A percentile compares a stretch with the other conserved stretches of the same genome.
phyloP scores from a whole-genome alignment of 31 red algal species.

The Endocladia muricata region DNA sequence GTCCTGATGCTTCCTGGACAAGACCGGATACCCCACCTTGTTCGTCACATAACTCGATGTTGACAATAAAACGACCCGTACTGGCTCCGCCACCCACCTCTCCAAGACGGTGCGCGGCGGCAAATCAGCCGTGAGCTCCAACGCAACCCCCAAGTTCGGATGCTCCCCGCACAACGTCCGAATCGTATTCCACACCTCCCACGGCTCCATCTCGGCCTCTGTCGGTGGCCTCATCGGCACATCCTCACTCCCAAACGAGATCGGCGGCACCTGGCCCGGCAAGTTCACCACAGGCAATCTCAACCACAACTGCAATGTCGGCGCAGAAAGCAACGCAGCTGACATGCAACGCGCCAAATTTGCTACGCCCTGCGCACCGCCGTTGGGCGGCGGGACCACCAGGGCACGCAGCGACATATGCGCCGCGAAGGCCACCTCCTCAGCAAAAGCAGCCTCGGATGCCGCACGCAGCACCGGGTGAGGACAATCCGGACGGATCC shows the following conservation, averaged over 20 bases:
- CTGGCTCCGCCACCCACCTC: conserved; percentile 84
- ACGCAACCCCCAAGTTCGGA: conserved; percentile 68
- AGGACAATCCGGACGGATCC: conserved; percentile 63
- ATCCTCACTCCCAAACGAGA: conserved; percentile 45
- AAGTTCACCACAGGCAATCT: conserved; percentile 67
- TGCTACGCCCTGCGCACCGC: conserved; percentile 55
- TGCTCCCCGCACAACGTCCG: conserved; percentile 84
- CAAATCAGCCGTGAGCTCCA: conserved; percentile 75
- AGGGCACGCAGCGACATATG: conserved; percentile 76
- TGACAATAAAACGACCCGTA: conserved; percentile 69
- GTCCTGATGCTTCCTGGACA: conserved; percentile 77
- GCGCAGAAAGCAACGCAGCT: conserved; percentile 42
- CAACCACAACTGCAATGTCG: conserved; percentile 77
- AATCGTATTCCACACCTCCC: conserved; percentile 91
- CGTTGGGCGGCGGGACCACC: conserved; percentile 62
- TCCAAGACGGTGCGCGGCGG: conserved; percentile 52
- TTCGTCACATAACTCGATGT: conserved; percentile 84
- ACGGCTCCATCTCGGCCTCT: conserved; percentile 64
- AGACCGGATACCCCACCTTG: conserved; percentile 79
- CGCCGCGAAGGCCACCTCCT: conserved; percentile 79
- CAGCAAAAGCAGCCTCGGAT: conserved; percentile 67
- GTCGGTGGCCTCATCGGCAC: conserved; percentile 20
- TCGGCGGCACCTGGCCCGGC: conserved; percentile 55
- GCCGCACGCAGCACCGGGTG: conserved; percentile 51
- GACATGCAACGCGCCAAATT: conserved; percentile 79